phyloP scores from a whole-genome alignment of 306 rosid genomes.

The Quercus variabilis region DNA sequence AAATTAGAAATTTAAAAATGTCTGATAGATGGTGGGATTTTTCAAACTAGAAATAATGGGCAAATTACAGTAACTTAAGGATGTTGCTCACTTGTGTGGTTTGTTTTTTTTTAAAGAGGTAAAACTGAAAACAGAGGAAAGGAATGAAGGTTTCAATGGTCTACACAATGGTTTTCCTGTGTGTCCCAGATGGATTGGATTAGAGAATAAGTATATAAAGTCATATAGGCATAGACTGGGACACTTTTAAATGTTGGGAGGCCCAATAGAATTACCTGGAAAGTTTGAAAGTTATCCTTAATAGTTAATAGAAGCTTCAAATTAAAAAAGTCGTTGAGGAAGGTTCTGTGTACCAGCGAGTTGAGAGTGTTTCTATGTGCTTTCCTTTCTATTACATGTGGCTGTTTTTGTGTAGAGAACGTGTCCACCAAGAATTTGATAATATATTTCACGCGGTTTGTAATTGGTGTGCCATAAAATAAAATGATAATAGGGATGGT shows the following conservation, averaged over 20 bases:
- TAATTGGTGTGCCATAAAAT: no score
- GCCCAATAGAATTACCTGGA: background rate
- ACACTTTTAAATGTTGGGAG: background rate
- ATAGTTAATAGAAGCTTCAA: no score
- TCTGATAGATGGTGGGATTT: background rate
- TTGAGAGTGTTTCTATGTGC: background rate
- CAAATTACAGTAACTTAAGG: background rate
- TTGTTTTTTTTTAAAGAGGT: no score
- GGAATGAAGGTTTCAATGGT: background rate
- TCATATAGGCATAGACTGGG: background rate
- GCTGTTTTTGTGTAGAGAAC: background rate
- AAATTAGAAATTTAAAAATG: background rate
- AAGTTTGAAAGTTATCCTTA: background rate
- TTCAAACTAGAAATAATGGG: background rate
- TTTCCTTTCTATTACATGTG: background rate
- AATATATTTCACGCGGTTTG: no score
- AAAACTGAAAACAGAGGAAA: no score
- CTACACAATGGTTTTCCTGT: background rate
- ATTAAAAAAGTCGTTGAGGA: no score
- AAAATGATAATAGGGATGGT: no score
- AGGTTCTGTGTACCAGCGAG: no score
- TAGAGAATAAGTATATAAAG: background rate
- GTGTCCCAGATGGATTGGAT: background rate
- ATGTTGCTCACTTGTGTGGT: no score
- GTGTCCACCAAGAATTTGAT: no score